Conservation (phyloP, 2,329 filamentous ascomycete species). For the Cercospora sesami region DNA sequence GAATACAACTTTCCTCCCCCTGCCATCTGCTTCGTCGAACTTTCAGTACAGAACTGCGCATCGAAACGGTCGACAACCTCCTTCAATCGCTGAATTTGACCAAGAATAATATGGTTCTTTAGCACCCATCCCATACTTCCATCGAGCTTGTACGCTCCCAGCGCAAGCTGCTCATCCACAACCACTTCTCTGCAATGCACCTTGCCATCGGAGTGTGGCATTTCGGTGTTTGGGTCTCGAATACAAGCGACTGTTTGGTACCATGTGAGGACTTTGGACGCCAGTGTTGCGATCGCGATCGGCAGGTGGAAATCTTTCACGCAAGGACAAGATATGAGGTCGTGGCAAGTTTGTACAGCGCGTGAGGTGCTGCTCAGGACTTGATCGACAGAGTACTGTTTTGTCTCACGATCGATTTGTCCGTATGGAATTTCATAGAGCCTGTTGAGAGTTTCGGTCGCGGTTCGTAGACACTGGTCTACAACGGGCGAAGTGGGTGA, state of each 20-base stretch:
- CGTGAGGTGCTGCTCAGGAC: slow-evolving; percentile 19
- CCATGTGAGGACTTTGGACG: slow-evolving; percentile 25
- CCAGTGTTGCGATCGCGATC: slow-evolving; percentile 18
- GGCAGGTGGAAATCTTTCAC: slow-evolving; percentile 24
- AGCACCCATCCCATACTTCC: slow-evolving; percentile 22
- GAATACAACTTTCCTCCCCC: slow-evolving; percentile 17
- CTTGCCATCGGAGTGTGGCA: not conserved
- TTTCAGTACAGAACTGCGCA: slow-evolving; percentile 12
- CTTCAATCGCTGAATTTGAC: slow-evolving; percentile 23
- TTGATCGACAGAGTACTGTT: slow-evolving; percentile 23
- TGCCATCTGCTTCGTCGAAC: not conserved
- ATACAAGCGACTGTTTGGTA: slow-evolving; percentile 24
- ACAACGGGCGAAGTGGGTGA: not conserved
- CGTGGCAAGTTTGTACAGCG: slow-evolving; percentile 22
- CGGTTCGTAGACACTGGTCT: slow-evolving; percentile 21
- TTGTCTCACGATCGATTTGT: slow-evolving; percentile 14
- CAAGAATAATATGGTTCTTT: slow-evolving; percentile 26
- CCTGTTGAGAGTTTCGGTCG: slow-evolving; percentile 22
- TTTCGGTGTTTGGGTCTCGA: slow-evolving; percentile 13
- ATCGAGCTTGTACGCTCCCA: slow-evolving; percentile 22
- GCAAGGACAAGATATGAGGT: slow-evolving; percentile 23
- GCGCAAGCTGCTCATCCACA: slow-evolving; percentile 16
- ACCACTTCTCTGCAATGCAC: slow-evolving; percentile 17
- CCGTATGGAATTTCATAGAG: slow-evolving; percentile 25
- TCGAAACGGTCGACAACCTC: slow-evolving; percentile 17